Evolutionary conservation across 2,329 filamentous ascomycete genomes (phyloP), one percentile per base, ranked within the genome.

Genomic region (Pseudogymnoascus sp.): DNA sequence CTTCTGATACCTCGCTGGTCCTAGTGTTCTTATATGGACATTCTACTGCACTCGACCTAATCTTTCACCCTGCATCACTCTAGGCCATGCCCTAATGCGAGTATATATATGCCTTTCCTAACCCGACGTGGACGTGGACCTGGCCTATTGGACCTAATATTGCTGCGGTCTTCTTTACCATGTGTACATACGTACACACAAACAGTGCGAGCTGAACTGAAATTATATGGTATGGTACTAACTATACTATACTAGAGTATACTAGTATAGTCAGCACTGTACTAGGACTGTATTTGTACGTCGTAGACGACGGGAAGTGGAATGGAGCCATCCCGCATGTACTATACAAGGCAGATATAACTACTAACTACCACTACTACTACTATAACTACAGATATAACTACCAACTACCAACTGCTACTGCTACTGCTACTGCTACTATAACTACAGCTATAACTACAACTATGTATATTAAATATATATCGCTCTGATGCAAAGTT

Each of bases 301-400:
- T n/a, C n/a, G n/a, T 19, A 12, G 26, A 52, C 2, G n/a, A 52
- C 26, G 21, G 26, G 45, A 52, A 30, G 45, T 30, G 45, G 26
- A 52, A 52, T 52, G 15, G 45, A 52, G 45, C 26, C n/a, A 52
- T 30, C 45, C 45, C 26, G 45, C 45, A 18, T 52, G 39, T 30
- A 41, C 26, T 19, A 2, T 39, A 28, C 21, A 30, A 10, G 45
- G 45, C n/a, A 23, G 21, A 45, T 28, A 52, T 15, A 52, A 52
- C 12, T 48, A 10, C 6, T 34, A 13, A 7, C 26, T 34, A 12
- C 10, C 13, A 13, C 30, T 4, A 33, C 30, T 3, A 35, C 5
- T n/a, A 35, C 34, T n/a, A 15, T 35, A 35, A 18, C 37, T 38
- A 38, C 13, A 23, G 21, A 45, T 28, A 52, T 15, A 52, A 52